Evolutionary conservation across 495 filamentous ascomycete species (phyloP).

Genomic region (Podospora pseudopauciseta): DNA sequence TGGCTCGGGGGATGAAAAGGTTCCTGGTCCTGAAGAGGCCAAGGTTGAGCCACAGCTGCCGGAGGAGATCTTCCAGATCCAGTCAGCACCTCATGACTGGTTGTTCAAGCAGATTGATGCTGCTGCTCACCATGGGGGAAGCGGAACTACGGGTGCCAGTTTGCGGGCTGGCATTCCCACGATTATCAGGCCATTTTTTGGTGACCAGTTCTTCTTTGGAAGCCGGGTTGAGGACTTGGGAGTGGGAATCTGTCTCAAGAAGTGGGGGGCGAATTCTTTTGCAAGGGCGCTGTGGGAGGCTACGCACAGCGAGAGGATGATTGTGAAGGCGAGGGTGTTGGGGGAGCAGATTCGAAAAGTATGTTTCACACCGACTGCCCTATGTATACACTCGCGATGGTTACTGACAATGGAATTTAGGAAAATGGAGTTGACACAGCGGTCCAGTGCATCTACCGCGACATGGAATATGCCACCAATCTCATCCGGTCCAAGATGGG

Average conservation of each 20-base stretch:
- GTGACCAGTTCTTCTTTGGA: conserved; percentile 96
- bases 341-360: conserved; percentile 86
- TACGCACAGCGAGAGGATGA: conserved; percentile 83
- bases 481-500: conserved; percentile 62
- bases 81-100: conserved; percentile 94
- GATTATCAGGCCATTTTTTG: conserved; percentile 95
- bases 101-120: conserved; percentile 92
- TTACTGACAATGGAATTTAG: conserved; percentile 37
- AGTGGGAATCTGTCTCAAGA: conserved; percentile 85
- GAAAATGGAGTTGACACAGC: conserved; percentile 87
- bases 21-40: conserved; percentile 34
- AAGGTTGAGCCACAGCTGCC: conserved; percentile 71
- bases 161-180: conserved; percentile 89
- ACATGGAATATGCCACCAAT: conserved; percentile 91
- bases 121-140: conserved; percentile 89
- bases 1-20: conserved; percentile 34
- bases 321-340: conserved; percentile 73
- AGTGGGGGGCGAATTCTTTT: conserved; percentile 78
- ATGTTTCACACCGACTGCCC: conserved; percentile 30
- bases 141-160: conserved; percentile 93
- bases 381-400: no score
- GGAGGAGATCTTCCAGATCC: conserved; percentile 78
- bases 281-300: conserved; percentile 87
- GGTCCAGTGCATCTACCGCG: conserved; percentile 90
- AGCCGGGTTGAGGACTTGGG: conserved; percentile 85